Percentiles rank a stretch among this genome's conserved stretches.
These are phyloP conservation scores for Cochlearia excelsa DNA, from an alignment of 345 rosid genomes.

Conservation along the genomic window DNA sequence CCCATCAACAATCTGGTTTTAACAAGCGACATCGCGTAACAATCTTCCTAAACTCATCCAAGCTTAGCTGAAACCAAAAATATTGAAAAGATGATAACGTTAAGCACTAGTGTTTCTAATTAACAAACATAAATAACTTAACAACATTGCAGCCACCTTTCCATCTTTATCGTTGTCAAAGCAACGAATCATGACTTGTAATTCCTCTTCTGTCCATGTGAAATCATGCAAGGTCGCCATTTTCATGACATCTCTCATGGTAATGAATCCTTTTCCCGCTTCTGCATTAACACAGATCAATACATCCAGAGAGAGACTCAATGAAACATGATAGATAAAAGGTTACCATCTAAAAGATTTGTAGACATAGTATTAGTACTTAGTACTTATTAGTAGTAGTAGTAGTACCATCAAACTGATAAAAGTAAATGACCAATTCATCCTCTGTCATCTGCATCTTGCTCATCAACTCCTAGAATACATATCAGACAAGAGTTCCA, in stretches of 20 bases:
- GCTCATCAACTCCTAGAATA: constrained; percentile 46
- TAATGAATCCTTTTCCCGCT: constrained; percentile 59
- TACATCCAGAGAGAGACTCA: neutral
- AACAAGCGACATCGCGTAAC: constrained; percentile 63
- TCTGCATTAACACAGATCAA: constrained; percentile 40
- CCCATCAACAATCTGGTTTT: constrained; percentile 31
- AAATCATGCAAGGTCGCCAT: constrained; percentile 67
- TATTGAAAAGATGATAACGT: neutral
- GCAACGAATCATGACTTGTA: constrained; percentile 68
- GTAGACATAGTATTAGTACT: too few relatives aligned
- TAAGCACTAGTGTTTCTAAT: neutral
- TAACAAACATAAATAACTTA: neutral
- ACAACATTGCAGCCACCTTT: constrained; percentile 46
- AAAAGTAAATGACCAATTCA: constrained; percentile 69
- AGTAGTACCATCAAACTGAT: constrained; percentile 71
- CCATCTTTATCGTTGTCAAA: constrained; percentile 67
- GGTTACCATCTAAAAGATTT: too few relatives aligned
- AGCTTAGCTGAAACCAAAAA: constrained; percentile 52
- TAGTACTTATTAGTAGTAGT: neutral
- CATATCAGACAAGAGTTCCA: constrained; percentile 12
- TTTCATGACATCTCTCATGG: constrained; percentile 47
- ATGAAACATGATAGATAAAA: neutral
- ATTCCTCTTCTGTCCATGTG: constrained; percentile 64
- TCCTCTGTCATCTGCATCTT: constrained; percentile 79
- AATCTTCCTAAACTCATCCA: constrained; percentile 62